phyloP scores from a whole-genome alignment of 495 filamentous ascomycete species.

The Lepidopterella palustris region DNA sequence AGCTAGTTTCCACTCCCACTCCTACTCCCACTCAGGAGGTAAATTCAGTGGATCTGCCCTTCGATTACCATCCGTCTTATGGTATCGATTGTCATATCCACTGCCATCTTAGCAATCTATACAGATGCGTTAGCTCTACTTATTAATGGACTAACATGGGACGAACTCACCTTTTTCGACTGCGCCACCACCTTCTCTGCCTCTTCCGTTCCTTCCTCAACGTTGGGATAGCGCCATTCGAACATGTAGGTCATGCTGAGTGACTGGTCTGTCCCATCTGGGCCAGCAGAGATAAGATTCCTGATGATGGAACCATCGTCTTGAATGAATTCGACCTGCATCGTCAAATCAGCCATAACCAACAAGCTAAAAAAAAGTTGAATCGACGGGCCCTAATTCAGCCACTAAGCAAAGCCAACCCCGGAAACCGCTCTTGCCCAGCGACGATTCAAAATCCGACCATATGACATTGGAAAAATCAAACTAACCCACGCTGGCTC shows the following conservation, averaged over 20 bases:
- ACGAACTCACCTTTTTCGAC: conserved; percentile 14
- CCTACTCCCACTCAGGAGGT: no score
- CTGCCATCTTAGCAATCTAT: conserved; percentile 24
- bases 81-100: conserved; percentile 24
- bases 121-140: background rate
- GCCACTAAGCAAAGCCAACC: background rate
- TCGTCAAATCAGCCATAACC: background rate
- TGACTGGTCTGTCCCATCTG: conserved; percentile 35
- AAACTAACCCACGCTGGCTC: conserved; percentile 28
- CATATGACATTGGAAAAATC: background rate
- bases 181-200: conserved; percentile 29
- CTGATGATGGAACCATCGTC: conserved; percentile 35
- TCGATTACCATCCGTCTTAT: conserved; percentile 27
- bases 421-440: background rate
- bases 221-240: conserved; percentile 43
- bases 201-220: conserved; percentile 29
- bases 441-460: no score
- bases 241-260: conserved; percentile 52
- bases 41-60: conserved; percentile 21
- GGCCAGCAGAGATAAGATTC: conserved; percentile 48
- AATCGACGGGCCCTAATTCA: no score
- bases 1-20: no score
- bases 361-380: background rate
- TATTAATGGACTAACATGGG: background rate
- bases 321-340: conserved; percentile 34